Percentiles rank a stretch among this genome's conserved stretches.
These are phyloP conservation scores for Pestalotiopsis sp. DNA, from an alignment of 2,329 filamentous ascomycete genomes.

Conservation along the genomic window DNA sequence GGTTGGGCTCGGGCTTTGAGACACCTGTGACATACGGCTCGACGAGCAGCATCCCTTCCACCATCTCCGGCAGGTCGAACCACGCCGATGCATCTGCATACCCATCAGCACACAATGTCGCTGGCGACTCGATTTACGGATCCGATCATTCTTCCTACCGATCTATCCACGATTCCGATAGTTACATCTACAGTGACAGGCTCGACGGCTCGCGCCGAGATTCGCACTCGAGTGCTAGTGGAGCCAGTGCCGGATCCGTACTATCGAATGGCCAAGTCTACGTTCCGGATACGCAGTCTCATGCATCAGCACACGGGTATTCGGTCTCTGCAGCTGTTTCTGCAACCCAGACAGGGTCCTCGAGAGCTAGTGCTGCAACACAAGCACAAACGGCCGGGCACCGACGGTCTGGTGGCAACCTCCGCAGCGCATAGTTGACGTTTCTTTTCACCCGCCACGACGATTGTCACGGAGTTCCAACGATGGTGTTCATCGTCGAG, in stretches of 20 bases:
- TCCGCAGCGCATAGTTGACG: slow-evolving; percentile 29
- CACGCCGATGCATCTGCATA: slow-evolving; percentile 22
- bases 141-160: slow-evolving; percentile 22
- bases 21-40: slow-evolving; percentile 21
- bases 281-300: slow-evolving; percentile 28
- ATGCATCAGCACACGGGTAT: slow-evolving; percentile 23
- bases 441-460: slow-evolving; percentile 14
- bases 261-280: slow-evolving; percentile 37
- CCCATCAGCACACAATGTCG: slow-evolving; percentile 13
- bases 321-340: slow-evolving; percentile 19
- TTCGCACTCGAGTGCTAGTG: slow-evolving; percentile 25
- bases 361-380: slow-evolving; percentile 24
- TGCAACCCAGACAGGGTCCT: slow-evolving; percentile 20
- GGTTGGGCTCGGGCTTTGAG: slow-evolving; percentile 26
- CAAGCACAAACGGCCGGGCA: slow-evolving; percentile 28
- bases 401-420: slow-evolving; percentile 34
- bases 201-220: slow-evolving; percentile 24
- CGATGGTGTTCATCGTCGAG: slow-evolving; percentile 16
- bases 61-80: slow-evolving; percentile 19
- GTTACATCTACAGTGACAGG: slow-evolving; percentile 31
- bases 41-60: slow-evolving; percentile 19
- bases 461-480: slow-evolving; percentile 24
- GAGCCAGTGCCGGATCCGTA: slow-evolving; percentile 22
- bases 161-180: slow-evolving; percentile 23
- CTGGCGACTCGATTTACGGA: slow-evolving; percentile 23